Evolutionary conservation across 2,329 filamentous ascomycete species (phyloP), one percentile per base, ranked within the genome.

Genomic region (Pseudogymnoascus sp.): DNA sequence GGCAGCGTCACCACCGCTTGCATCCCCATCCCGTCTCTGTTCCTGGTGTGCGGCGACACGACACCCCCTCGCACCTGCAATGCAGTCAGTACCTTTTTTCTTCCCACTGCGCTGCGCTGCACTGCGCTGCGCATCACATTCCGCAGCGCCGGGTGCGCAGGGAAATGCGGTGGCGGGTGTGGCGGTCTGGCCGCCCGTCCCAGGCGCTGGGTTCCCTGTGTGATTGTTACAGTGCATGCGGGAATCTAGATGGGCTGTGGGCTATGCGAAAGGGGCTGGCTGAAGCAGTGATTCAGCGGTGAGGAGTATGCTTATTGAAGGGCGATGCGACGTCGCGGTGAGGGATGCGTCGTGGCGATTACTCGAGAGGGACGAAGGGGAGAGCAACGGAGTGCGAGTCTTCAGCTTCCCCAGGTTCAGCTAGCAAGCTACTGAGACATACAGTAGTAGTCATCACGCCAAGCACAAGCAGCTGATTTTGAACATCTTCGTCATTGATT

Each of bases 401-500:
- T 33, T 53, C 47, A 53, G 47, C 47, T 53, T 6, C 47, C 47
- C 47, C 47, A 53, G 47, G 47, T 53, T 53, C 11, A 33, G 9
- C 30, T 33, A 9, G 47, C 12, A 8, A 25, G 14, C 25, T 33
- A 2, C 47, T 53, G 47, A 33, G 47, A 53, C 47, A 53, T 53
- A 33, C 28, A 33, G 47, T 33, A 20, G 47, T 50, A 53, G 12
- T 53, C 25, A 28, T 53, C 47, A 50, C 9, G 15, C n/a, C 9
- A 53, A 33, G 47, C n/a, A 12, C 9, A 53, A 53, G 28, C 8
- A 12, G n/a, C 2, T 53, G 47, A 33, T 53, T 33, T 53, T 53
- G 47, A 53, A 53, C 47, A 33, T 33, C 25, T 53, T 53, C 47
- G 18, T 53, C 47, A n/a, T n/a, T n/a, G n/a, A 33, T 53, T 53